phyloP scores from a whole-genome alignment of 208 protist species.

The Trypanosoma melophagium region DNA sequence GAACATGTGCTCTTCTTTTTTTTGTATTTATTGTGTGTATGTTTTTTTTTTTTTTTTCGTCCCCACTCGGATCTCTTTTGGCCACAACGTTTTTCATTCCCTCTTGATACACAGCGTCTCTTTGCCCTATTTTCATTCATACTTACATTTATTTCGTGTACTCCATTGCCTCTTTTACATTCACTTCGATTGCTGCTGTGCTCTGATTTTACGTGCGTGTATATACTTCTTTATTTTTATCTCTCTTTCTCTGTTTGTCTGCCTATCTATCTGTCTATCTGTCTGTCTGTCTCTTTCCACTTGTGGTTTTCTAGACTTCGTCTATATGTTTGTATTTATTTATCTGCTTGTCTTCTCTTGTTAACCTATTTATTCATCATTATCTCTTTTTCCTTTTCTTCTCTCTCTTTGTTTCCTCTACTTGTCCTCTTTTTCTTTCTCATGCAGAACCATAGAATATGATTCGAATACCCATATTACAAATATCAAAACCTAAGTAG shows the following conservation, averaged over 20 bases:
- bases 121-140: neutral
- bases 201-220: too few relatives aligned
- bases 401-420: too few relatives aligned
- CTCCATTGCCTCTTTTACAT: too few relatives aligned
- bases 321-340: neutral
- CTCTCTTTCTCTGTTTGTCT: neutral
- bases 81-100: neutral
- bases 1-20: constrained; percentile 5
- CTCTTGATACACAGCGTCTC: neutral
- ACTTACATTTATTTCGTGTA: too few relatives aligned
- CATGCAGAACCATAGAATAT: too few relatives aligned
- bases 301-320: neutral
- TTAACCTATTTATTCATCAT: neutral
- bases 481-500: too few relatives aligned
- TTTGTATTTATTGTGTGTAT: neutral
- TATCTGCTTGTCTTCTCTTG: neutral
- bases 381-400: neutral
- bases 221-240: neutral
- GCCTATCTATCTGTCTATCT: constrained; percentile 8
- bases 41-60: constrained; percentile 1
- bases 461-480: too few relatives aligned
- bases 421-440: too few relatives aligned
- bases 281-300: constrained; percentile 3
- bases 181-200: too few relatives aligned
- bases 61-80: neutral